Percentiles rank a stretch among this genome's conserved stretches.
Evolutionary conservation across 345 rosid genomes (phyloP).

Genomic region (Gossypium bickii): DNA sequence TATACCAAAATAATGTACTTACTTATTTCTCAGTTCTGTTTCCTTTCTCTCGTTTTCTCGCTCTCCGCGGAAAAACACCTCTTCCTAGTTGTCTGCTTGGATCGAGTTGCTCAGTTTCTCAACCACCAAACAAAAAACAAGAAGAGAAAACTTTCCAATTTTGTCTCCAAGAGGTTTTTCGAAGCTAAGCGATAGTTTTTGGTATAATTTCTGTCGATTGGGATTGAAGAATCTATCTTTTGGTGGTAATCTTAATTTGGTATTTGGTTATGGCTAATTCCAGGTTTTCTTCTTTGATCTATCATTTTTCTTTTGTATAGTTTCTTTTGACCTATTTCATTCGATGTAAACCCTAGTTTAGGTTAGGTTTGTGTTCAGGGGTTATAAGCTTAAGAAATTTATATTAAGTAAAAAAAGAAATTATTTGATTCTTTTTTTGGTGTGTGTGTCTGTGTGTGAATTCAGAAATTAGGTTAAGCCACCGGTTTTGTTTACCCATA

Average conservation of each 20-base stretch:
- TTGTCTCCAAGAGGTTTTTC: background rate
- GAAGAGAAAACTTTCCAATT: too few species aligned
- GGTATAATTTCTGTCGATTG: conserved; percentile 20
- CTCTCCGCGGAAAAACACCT: conserved; percentile 27
- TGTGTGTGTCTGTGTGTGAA: background rate
- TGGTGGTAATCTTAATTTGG: background rate
- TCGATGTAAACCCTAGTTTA: conserved; percentile 22
- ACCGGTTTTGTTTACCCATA: background rate
- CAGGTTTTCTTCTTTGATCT: conserved; percentile 12
- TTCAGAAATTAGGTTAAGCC: background rate
- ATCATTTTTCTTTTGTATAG: background rate
- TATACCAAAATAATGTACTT: background rate
- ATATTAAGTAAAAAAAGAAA: background rate
- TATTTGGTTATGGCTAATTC: conserved; percentile 11
- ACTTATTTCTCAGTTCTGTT: conserved; percentile 16
- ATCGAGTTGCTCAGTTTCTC: background rate
- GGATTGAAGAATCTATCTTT: conserved; percentile 14
- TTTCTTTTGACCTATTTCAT: conserved; percentile 3
- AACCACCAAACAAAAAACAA: background rate
- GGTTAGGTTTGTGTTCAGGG: background rate
- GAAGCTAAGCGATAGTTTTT: conserved; percentile 11
- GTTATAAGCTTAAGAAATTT: background rate
- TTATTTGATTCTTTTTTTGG: conserved; percentile 10
- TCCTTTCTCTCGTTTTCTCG: conserved; percentile 29
- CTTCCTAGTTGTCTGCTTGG: conserved; percentile 4